phyloP scores from a whole-genome alignment of 805 yeast species.

The Cyberlindnera mrakii region DNA sequence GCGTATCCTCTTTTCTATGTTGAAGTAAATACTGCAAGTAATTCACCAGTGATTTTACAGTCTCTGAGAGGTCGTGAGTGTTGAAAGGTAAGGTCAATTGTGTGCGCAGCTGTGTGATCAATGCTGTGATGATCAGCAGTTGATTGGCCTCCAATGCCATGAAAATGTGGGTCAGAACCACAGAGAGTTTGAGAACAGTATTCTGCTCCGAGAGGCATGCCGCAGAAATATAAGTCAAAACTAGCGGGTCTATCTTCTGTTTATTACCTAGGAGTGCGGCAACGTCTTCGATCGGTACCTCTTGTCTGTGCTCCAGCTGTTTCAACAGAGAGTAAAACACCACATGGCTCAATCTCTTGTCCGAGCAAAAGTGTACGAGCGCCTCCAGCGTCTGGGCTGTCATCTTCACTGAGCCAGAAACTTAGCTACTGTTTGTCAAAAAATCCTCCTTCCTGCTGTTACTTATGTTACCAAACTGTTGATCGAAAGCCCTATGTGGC shows the following conservation, averaged over 20 bases:
- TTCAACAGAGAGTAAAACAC: conserved; percentile 17
- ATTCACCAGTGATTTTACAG: conserved; percentile 3
- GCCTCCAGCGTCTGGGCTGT: conserved; percentile 2
- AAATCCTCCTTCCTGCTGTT: neutral
- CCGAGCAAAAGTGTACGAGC: conserved; percentile 14
- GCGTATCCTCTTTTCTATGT: neutral
- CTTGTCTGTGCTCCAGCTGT: conserved; percentile 20
- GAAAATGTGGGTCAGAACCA: conserved; percentile 7
- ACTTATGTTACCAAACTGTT: too few relatives aligned
- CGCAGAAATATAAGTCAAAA: conserved; percentile 12
- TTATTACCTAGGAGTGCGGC: conserved; percentile 3
- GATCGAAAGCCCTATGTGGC: too few relatives aligned
- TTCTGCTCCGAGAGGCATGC: conserved; percentile 10
- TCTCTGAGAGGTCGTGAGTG: conserved; percentile 13
- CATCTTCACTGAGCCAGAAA: neutral
- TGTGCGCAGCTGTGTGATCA: conserved; percentile 11
- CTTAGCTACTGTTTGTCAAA: neutral
- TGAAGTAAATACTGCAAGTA: conserved; percentile 11
- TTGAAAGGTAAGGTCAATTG: conserved; percentile 7
- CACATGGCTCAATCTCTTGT: conserved; percentile 9
- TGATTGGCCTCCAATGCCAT: conserved; percentile 15
- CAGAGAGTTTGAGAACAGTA: conserved; percentile 7
- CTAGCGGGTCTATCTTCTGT: conserved; percentile 16
- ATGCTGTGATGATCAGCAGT: conserved; percentile 11
- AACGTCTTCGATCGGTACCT: conserved; percentile 12